Base-by-base conservation (phyloP, 148 eudicot genomes). In the Fagopyrum homotropicum region DNA sequence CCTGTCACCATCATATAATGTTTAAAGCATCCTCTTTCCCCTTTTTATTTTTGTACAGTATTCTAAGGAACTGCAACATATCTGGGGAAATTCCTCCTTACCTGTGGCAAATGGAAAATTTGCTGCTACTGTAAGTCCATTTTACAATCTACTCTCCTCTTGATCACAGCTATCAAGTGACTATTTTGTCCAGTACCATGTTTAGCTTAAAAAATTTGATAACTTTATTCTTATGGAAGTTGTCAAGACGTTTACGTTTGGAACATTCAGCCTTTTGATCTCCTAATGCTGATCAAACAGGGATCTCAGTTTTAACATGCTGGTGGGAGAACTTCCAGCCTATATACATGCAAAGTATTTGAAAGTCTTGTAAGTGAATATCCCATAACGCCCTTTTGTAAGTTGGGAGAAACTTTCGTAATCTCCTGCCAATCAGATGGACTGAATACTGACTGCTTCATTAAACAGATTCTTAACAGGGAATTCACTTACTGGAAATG, bases 51-150 rank as follows among this genome's bases (percentile, higher is more conserved):
- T 45, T 82, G 69, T 44, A 14, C 51, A 91, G 97, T 81, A 81
- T 91, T 63, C 80, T 91, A 75, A 89, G 91, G 76, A 91, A 80
- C 75, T 91, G 97, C 78, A 89, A 85, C 68, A 79, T 91, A 59
- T 68, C 84, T 72, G 97, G 97, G 76, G 85, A 79, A 80, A 83
- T 91, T 55, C 97, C 93, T 54, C 73, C 48, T 43, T 87, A 86
- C 69, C 12, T 91, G 9, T 91, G 93, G 93, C 76, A 69, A 66
- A 70, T 89, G 73, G 61, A 63, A n/a, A 9, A 60, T 74, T 64
- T 91, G 72, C 56, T 46, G 46, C 73, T 86, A 84, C 76, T 91
- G 97, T 91, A 82, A 91, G 97, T 87, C 48, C 66, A 8, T 60
- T 49, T 60, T 60, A 60, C 66, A 17, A 60, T 60, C 9, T 26